Evolutionary conservation across 164 flowering plant species (phyloP), one percentile per base, ranked within the genome.

Genomic region (Tetracentron sinense): DNA sequence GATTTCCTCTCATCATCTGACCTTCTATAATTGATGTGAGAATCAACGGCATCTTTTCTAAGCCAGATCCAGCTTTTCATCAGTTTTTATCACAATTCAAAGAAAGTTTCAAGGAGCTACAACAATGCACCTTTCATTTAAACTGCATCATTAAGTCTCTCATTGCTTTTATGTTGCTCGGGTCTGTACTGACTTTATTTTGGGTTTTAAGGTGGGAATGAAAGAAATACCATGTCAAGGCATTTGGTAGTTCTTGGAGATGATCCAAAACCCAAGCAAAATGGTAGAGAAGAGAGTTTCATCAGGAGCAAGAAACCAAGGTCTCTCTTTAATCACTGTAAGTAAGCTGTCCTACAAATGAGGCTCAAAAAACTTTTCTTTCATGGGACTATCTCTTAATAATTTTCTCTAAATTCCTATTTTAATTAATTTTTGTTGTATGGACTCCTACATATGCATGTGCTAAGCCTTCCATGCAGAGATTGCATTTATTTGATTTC

Each of bases 241-340:
- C 62, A 58, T 48, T 33, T 87, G 63, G 68, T 78, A 64, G 79
- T 86, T 64, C 79, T 92, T 51, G 98, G 98, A 67, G 92, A 78
- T 58, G 85, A 81, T 69, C 82, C 87, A 27, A 78, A 74, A 42
- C 82, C 83, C 49, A 74, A 64, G 64, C 69, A 54, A 27, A 73
- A 66, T 59, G 47, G 58, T 30, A 61, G 55, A 61, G 42, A 47
- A 26, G 60, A 52, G 46, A 33, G 19, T 17, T 51, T 53, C 17
- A 31, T 12, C 12, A 49, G 63, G 47, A 80, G 69, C 38, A 73
- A 77, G 72, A 82, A 81, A 63, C 67, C 72, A 63, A 75, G 46
- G 46, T 69, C 77, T 63, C 57, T 65, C 42, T 89, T 72, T 63
- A 86, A 92, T 65, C 87, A 89, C 73, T 92, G 96, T 92, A 72